Base-by-base conservation (phyloP, 305 asterid species). In the Salvia sclarea region DNA sequence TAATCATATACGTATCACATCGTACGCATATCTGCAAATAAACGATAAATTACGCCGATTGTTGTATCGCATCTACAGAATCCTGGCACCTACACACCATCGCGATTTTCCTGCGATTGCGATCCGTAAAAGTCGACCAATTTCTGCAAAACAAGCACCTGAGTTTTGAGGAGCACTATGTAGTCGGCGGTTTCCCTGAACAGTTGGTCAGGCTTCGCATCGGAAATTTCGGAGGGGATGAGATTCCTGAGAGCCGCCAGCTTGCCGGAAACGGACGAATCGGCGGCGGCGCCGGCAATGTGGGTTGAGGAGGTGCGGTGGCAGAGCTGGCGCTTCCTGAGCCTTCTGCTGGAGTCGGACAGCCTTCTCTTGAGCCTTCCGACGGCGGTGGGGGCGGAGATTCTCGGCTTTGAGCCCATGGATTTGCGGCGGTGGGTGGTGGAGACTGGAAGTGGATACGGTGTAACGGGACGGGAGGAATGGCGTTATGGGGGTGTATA, bases 151-250 rank as follows among this genome's bases (percentile, higher is more conserved):
- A 89, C 79, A 18, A 80, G 65, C 59, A 89, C 87, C 81, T 84
- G 86, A 12, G 88, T 76, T 73, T 76, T 76, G 55, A 83, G 81
- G 50, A 76, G 88, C 16, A 83, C 86, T 71, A 89, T 87, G 89
- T 87, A 87, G 57, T 87, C 83, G 17, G 95, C 89, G 9, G 96
- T 82, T 66, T 87, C 88, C 59, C 81, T 78, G 37, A 87, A 89
- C 44, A 89, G 71, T 53, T 85, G 79, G 25, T 87, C 96, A 6
- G 84, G 61, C 64, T 84, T 89, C 52, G 83, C 61, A 12, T 80
- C 90, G 0, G 70, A 80, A 33, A 50, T 76, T n/a, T 80, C 78
- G 11, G 80, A 80, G 0, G 95, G 96, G 21, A 91, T 73, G 52
- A 91, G 91, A 69, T 75, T 81, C 56, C 80, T 84, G 6, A 91